Percentiles rank a stretch among this genome's conserved stretches.
phyloP scores from a whole-genome alignment of 176 grass and related monocot species.

The Cymbopogon citratus region DNA sequence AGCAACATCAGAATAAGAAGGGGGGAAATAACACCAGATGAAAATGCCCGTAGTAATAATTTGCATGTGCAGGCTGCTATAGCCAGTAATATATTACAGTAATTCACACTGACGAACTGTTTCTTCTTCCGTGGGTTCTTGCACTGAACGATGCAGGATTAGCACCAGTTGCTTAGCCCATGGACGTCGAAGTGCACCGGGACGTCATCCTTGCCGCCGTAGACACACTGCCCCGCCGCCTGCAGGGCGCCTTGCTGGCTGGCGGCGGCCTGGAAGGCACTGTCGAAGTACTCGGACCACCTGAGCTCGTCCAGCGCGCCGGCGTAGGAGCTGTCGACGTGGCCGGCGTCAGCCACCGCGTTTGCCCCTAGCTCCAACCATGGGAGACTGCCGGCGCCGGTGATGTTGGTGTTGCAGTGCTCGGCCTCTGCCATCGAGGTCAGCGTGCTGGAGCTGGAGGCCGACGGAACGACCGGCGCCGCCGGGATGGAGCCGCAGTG shows the following conservation, averaged over 20 bases:
- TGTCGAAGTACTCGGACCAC: constrained; percentile 59
- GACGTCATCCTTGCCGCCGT: constrained; percentile 25
- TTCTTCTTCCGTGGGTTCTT: not conserved
- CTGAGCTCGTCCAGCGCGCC: constrained; percentile 45
- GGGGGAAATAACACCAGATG: not conserved
- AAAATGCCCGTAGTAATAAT: not conserved
- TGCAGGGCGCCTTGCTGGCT: constrained; percentile 35
- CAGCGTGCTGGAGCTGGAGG: constrained; percentile 43
- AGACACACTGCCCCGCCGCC: constrained; percentile 23
- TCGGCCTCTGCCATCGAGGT: constrained; percentile 20
- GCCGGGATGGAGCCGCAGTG: constrained; percentile 10
- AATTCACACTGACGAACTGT: not conserved
- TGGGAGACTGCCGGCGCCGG: constrained; percentile 3
- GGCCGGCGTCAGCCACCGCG: not conserved
- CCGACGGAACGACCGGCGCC: constrained; percentile 2
- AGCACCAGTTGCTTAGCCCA: constrained; percentile 48
- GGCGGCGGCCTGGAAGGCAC: constrained; percentile 31
- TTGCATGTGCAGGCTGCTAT: not conserved
- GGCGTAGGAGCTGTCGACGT: constrained; percentile 26
- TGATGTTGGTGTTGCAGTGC: not conserved
- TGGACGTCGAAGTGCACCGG: constrained; percentile 34
- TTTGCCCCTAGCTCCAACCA: constrained; percentile 31
- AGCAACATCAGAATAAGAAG: not conserved
- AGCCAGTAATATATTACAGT: not conserved
- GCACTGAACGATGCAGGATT: not conserved